Base-by-base conservation (phyloP, 805 yeast genomes). In the Candida sithepensis region DNA sequence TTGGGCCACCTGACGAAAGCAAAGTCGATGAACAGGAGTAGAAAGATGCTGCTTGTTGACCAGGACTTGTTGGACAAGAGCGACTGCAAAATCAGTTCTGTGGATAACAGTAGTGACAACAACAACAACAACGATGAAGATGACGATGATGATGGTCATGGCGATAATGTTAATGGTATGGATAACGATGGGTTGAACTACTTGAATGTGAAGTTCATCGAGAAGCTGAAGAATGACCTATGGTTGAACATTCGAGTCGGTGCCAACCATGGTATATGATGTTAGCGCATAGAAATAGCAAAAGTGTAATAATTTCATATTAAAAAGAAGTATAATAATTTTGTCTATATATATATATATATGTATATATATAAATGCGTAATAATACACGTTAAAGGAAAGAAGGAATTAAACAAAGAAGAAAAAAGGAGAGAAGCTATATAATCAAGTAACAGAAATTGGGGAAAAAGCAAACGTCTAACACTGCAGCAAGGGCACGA, bases 171-270 rank as follows among this genome's bases (percentile, higher is more conserved):
- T 13, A 19, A 23, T 2, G 14, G 10, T 8, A 26, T 9, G 22
- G 18, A 13, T 8, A 19, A 18, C 13, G 67, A 65, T 28, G 71
- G 71, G 4, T 58, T 75, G 54, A 69, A 69, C 48, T 81, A 74
- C 54, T 57, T 83, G 40, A 69, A 72, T 14, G 53, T 72, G 12
- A 78, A 74, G 43, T 81, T 78, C 53, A 69, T 83, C 26, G 87
- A 82, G 51, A 62, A 61, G 41, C 59, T 83, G 50, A 81, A 77
- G 56, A 72, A 70, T 39, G 64, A 64, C 13, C 57, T 81, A 20
- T 53, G 55, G 55, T 44, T 51, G 30, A 28, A 43, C 39, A 55
- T 53, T 9, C 56, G 50, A 21, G n/a, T 21, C 21, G 10, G 20
- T 16, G 16, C 18, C 19, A 34, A 34, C 9, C 19, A 45, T 40